phyloP scores from a whole-genome alignment of 2,329 filamentous ascomycete genomes.

The Epichloe sp. region DNA sequence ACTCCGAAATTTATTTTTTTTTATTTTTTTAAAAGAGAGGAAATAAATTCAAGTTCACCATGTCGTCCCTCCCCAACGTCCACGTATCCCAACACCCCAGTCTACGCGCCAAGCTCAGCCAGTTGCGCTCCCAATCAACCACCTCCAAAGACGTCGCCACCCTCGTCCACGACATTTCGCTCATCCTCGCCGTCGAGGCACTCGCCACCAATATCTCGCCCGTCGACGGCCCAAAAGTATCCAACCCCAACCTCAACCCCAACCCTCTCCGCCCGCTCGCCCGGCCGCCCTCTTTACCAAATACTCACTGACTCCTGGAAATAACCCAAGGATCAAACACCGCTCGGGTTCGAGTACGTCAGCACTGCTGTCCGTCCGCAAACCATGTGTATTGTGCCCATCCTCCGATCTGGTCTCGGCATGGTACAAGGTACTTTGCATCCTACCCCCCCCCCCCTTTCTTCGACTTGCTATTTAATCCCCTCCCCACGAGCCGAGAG shows the following conservation, averaged over 20 bases:
- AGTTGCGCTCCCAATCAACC: conserved; percentile 63
- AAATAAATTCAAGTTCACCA: conserved; percentile 7
- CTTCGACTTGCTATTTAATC: too few relatives aligned
- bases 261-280: background rate
- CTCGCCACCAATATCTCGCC: conserved; percentile 49
- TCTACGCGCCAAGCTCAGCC: conserved; percentile 75
- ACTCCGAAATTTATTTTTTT: too few relatives aligned
- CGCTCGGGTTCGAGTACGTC: conserved; percentile 64
- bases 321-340: conserved; percentile 52
- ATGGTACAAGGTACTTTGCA: conserved; percentile 63
- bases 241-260: background rate
- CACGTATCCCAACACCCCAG: conserved; percentile 81
- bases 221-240: conserved; percentile 51
- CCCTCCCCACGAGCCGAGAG: too few relatives aligned
- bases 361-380: conserved; percentile 49
- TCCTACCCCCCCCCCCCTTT: too few relatives aligned
- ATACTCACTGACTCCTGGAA: too few relatives aligned
- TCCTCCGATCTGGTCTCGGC: conserved; percentile 79
- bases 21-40: too few relatives aligned
- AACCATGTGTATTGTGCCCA: conserved; percentile 72
- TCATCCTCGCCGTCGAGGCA: conserved; percentile 74
- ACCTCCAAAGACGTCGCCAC: conserved; percentile 64
- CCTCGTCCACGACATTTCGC: conserved; percentile 74
- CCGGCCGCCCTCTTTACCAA: background rate
- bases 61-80: conserved; percentile 42